Percentiles rank a stretch among this genome's conserved stretches.
Conservation (phyloP, 805 yeast species). For the Spathaspora girioi region DNA sequence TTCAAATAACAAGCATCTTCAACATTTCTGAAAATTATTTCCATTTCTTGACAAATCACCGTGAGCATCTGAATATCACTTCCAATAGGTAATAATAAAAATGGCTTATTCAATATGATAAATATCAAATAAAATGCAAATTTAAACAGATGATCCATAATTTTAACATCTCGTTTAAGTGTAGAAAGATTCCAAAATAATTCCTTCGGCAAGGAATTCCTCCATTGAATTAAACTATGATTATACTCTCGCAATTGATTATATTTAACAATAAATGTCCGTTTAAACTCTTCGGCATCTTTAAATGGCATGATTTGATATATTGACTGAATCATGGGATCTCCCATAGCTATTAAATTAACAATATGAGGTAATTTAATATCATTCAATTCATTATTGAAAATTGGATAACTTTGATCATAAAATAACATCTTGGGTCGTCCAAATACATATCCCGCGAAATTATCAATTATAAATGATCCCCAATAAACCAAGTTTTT, state of each 20-base stretch:
- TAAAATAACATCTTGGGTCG: constrained; percentile 3
- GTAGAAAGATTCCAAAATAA: neutral
- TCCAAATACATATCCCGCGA: constrained; percentile 1
- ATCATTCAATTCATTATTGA: neutral
- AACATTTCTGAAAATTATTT: neutral
- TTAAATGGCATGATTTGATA: constrained; percentile 4
- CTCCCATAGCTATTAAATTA: neutral
- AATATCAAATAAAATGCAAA: constrained; percentile 3
- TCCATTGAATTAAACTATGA: constrained; percentile 1
- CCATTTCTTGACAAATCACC: neutral
- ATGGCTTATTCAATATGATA: constrained; percentile 4
- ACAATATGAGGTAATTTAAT: neutral
- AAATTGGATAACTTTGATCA: neutral
- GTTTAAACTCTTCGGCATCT: constrained; percentile 3
- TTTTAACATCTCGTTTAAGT: neutral
- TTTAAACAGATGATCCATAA: constrained; percentile 1
- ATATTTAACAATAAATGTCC: neutral
- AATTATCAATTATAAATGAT: constrained; percentile 1
- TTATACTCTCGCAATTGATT: constrained; percentile 1
- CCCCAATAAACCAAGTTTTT: constrained; percentile 4
- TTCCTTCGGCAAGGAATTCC: neutral
- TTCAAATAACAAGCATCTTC: neutral
- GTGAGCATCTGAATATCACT: neutral
- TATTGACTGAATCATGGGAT: constrained; percentile 3
- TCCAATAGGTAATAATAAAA: neutral